Conservation (phyloP, 2,329 filamentous ascomycete genomes). For the Apiospora hydei region DNA sequence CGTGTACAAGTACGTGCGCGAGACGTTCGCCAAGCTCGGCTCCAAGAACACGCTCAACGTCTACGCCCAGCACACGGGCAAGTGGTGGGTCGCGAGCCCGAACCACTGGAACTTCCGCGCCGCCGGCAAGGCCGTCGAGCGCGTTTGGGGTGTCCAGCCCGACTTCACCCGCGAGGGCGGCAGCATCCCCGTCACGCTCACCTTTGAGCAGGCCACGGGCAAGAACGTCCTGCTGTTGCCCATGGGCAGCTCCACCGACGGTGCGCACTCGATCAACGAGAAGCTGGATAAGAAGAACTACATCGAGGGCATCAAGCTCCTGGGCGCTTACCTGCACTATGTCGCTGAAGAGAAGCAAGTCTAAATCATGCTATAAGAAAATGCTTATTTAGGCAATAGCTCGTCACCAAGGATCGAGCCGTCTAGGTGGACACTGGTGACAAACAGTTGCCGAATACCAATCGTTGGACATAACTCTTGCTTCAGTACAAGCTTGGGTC, state of each 20-base stretch:
- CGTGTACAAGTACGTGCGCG: constrained; percentile 84
- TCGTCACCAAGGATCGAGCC: not conserved
- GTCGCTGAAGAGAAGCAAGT: constrained; percentile 83
- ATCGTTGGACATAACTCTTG: not conserved
- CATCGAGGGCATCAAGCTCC: constrained; percentile 94
- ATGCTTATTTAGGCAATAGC: not conserved
- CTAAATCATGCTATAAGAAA: not conserved
- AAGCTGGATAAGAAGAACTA: constrained; percentile 98
- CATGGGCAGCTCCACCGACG: constrained; percentile 97
- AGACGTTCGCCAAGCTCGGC: constrained; percentile 83
- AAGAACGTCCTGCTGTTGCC: constrained; percentile 97
- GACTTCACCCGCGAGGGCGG: constrained; percentile 97
- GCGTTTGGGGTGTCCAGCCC: constrained; percentile 91
- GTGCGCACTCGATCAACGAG: constrained; percentile 97
- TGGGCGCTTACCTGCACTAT: constrained; percentile 95
- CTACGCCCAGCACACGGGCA: constrained; percentile 85
- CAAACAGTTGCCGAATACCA: not conserved
- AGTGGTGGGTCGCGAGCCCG: constrained; percentile 98
- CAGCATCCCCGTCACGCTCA: constrained; percentile 95
- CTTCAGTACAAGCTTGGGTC: not conserved
- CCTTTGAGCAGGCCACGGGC: constrained; percentile 95
- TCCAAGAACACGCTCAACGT: constrained; percentile 93
- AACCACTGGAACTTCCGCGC: constrained; percentile 99
- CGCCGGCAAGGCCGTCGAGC: constrained; percentile 93
- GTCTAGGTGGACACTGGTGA: not conserved